phyloP scores from a whole-genome alignment of 2,329 filamentous ascomycete genomes.

The Xylariales sp. region DNA sequence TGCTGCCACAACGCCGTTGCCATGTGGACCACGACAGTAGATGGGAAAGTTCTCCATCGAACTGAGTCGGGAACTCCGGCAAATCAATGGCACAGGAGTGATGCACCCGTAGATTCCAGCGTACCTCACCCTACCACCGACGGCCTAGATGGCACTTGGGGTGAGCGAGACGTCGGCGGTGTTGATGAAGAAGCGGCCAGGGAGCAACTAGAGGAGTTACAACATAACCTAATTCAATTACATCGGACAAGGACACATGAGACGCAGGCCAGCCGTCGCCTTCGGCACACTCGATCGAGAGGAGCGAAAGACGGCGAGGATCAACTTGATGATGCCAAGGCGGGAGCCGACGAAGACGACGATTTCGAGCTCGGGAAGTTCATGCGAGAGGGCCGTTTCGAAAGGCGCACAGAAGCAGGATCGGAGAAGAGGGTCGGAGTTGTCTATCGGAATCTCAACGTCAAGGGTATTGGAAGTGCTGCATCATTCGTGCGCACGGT shows the following conservation, averaged over 20 bases:
- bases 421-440: conserved; percentile 83
- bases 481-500: conserved; percentile 77
- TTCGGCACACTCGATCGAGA: conserved; percentile 27
- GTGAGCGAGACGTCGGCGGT: conserved; percentile 52
- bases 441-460: conserved; percentile 79
- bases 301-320: conserved; percentile 27
- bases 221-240: conserved; percentile 51
- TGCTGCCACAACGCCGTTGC: background rate
- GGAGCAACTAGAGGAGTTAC: conserved; percentile 52
- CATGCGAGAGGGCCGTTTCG: conserved; percentile 79
- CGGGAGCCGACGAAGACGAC: conserved; percentile 61
- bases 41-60: conserved; percentile 50
- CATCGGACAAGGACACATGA: conserved; percentile 52
- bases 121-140: conserved; percentile 22
- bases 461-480: conserved; percentile 75
- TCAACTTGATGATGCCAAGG: conserved; percentile 45
- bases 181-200: conserved; percentile 51
- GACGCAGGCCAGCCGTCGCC: conserved; percentile 46
- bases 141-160: conserved; percentile 51
- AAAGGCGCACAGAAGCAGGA: conserved; percentile 73
- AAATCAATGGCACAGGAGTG: conserved; percentile 44
- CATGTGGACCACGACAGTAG: conserved; percentile 52
- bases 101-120: conserved; percentile 39
- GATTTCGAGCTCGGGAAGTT: conserved; percentile 78
- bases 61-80: conserved; percentile 48